Evolutionary conservation across 306 rosid species (phyloP).

Genomic region (Vicia villosa): DNA sequence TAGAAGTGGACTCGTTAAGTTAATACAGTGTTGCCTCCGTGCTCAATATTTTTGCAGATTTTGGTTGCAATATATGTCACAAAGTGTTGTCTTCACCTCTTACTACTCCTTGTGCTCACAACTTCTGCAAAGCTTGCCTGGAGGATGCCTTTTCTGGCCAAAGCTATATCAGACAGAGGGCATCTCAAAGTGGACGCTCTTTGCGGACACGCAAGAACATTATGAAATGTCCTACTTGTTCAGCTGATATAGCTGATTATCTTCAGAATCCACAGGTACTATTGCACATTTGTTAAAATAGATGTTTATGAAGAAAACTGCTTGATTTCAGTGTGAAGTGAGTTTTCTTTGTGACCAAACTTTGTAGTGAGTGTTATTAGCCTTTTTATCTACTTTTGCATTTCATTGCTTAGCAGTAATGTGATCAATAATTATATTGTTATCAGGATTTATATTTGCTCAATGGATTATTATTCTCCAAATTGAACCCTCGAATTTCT

Average conservation of each 20-base stretch:
- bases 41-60: slow-evolving; percentile 47
- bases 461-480: background rate
- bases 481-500: background rate
- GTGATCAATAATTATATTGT: slow-evolving; percentile 4
- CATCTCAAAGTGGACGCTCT: slow-evolving; percentile 46
- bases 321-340: background rate
- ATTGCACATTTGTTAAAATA: background rate
- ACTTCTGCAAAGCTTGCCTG: slow-evolving; percentile 71
- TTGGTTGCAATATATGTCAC: slow-evolving; percentile 59
- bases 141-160: slow-evolving; percentile 58
- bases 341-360: background rate
- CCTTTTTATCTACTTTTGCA: slow-evolving; percentile 6
- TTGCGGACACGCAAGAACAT: slow-evolving; percentile 64
- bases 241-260: slow-evolving; percentile 66
- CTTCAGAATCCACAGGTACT: slow-evolving; percentile 77
- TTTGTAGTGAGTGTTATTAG: background rate
- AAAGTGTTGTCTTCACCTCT: slow-evolving; percentile 54
- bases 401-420: background rate
- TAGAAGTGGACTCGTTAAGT: background rate
- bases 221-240: slow-evolving; percentile 74
- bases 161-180: slow-evolving; percentile 57
- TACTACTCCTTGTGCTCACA: slow-evolving; percentile 74
- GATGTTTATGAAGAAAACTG: background rate
- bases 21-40: background rate
- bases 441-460: background rate